Conservation (phyloP, 2,329 filamentous ascomycete genomes). For the Ceratocystis ficicola region DNA sequence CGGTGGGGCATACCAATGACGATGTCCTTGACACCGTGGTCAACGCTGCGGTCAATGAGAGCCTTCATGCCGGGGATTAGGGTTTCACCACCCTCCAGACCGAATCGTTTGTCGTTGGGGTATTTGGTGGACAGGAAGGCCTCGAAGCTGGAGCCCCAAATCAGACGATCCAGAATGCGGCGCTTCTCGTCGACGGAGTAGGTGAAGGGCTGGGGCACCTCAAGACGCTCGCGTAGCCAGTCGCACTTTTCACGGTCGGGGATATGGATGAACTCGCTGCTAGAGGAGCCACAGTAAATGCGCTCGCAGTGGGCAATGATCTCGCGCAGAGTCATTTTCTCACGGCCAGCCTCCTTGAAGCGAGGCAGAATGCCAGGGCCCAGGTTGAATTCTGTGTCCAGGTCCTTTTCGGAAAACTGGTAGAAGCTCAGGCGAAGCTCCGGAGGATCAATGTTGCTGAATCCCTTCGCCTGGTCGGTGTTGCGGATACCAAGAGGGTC, state of each 20-base stretch:
- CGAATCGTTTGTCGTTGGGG: constrained; percentile 98
- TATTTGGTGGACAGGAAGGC: constrained; percentile 92
- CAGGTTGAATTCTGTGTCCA: constrained; percentile 81
- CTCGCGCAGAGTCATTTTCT: constrained; percentile 94
- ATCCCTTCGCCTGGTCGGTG: constrained; percentile 56
- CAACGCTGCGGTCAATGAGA: constrained; percentile 92
- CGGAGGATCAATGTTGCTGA: constrained; percentile 77
- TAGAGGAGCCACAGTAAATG: constrained; percentile 95
- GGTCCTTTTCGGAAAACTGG: constrained; percentile 84
- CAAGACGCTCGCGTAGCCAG: constrained; percentile 90
- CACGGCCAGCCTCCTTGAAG: constrained; percentile 75
- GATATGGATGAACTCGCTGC: constrained; percentile 97
- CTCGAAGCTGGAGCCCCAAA: constrained; percentile 98
- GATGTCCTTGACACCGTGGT: constrained; percentile 97
- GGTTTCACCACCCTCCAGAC: constrained; percentile 92
- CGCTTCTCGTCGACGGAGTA: constrained; percentile 98
- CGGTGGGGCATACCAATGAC: constrained; percentile 99
- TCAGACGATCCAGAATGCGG: constrained; percentile 88
- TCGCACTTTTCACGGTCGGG: constrained; percentile 95
- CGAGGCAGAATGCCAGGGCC: constrained; percentile 90
- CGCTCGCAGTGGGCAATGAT: constrained; percentile 88
- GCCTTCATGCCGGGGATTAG: constrained; percentile 99
- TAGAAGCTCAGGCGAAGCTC: constrained; percentile 91
- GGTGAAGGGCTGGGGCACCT: constrained; percentile 89
- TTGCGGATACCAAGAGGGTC: constrained; percentile 90